Evolutionary conservation across 805 yeast species (phyloP).

Genomic region (Vanderwaltozyma polyspora): DNA sequence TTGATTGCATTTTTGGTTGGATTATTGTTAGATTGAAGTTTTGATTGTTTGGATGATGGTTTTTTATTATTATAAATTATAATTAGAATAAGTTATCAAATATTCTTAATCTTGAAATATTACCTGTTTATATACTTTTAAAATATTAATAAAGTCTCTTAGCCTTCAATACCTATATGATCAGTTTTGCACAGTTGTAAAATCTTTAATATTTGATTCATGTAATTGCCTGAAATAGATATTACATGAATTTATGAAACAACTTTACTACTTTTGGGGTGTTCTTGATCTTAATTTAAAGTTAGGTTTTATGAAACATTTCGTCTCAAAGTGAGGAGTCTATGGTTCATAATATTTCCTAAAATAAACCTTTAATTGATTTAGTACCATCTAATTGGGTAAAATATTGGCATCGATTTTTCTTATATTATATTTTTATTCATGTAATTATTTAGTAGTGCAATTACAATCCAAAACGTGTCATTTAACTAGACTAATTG

Average conservation of each 20-base stretch:
- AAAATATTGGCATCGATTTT: no score
- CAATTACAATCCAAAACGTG: no score
- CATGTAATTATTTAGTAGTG: constrained; percentile 3
- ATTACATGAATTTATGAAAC: neutral
- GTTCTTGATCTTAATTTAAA: neutral
- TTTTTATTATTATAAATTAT: neutral
- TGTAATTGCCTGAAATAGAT: constrained; percentile 1
- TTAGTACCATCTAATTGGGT: no score
- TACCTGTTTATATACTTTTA: neutral
- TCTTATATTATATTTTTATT: constrained; percentile 1
- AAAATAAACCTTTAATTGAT: no score
- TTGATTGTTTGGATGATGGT: constrained; percentile 2
- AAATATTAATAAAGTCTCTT: no score
- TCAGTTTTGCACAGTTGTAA: no score
- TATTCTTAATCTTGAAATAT: neutral
- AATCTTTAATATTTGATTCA: no score
- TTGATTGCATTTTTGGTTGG: constrained; percentile 22
- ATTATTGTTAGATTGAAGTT: constrained; percentile 1
- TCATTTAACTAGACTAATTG: no score
- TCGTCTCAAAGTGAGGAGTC: no score
- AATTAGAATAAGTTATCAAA: neutral
- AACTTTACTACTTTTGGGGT: neutral
- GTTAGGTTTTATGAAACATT: neutral
- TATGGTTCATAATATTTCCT: no score
- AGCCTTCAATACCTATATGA: no score